Percentiles rank a stretch among this genome's conserved stretches.
Evolutionary conservation across 2,329 filamentous ascomycete species (phyloP).

Genomic region (Aureobasidium sp.): DNA sequence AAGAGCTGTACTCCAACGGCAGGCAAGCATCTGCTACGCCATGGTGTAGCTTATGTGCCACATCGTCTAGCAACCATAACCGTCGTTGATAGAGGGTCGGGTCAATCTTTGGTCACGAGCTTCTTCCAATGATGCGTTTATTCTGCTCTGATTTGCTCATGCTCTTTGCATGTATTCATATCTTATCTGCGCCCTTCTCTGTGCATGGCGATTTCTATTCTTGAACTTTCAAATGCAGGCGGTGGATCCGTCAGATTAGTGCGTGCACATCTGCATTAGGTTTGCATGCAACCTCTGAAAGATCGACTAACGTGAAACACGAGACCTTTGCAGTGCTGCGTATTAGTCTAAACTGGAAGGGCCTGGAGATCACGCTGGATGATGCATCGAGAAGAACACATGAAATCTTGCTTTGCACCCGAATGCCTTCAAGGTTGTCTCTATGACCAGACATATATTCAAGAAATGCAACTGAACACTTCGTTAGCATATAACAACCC

Average conservation of each 20-base stretch:
- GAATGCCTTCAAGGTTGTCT: no score
- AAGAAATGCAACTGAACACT: no score
- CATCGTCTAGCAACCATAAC: background rate
- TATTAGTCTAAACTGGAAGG: background rate
- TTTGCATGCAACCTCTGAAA: background rate
- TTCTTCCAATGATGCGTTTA: no score
- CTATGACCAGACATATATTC: no score
- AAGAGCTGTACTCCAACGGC: background rate
- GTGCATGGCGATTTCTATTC: background rate
- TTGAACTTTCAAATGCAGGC: background rate
- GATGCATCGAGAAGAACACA: background rate
- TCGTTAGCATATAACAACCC: no score
- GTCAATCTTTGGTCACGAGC: no score
- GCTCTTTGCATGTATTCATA: background rate
- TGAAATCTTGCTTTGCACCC: background rate
- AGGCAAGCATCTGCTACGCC: background rate
- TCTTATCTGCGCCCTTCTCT: background rate
- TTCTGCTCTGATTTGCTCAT: background rate
- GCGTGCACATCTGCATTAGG: background rate
- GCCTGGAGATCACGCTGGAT: background rate
- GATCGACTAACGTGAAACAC: background rate
- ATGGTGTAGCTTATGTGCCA: background rate
- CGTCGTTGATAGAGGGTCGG: background rate
- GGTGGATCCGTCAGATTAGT: background rate
- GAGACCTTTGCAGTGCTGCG: background rate